Evolutionary conservation across 768 basidiomycete species (phyloP), one percentile per base, ranked within the genome.

Genomic region (Agaricus subrufescens): DNA sequence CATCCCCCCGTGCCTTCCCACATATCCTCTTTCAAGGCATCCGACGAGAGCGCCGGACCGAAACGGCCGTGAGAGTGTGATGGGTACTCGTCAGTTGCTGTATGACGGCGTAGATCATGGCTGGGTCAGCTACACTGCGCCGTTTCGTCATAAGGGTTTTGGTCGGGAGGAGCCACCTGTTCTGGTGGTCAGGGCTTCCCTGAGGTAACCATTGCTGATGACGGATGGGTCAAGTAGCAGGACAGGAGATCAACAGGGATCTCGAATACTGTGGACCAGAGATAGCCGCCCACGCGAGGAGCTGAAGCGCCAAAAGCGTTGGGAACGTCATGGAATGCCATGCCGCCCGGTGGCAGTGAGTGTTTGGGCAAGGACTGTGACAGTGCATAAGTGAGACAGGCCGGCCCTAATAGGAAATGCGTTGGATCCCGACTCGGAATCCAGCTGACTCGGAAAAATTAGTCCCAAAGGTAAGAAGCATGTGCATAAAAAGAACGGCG

Each of bases 371-470:
- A 19, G 19, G 19, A 19, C 19, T 19, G 19, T 19, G 19, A 19
- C 19, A 19, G 19, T 19, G 19, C 19, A 19, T 19, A 19, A 54
- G 43, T n/a, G 45, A 56, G 43, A 48, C 12, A 40, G 10, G 14
- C 47, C 47, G 23, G 14, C 47, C 47, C 12, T 49, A 49, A 10
- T 34, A 44, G 55, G 55, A 44, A 56, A 27, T 48, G 30, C 15
- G 3, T 56, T 45, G 40, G 49, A 49, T 50, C 55, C 55, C 55
- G 55, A 56, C 48, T 56, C 55, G 55, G 55, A 48, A 29, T 8
- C 31, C 53, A 54, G 53, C 53, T 54, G 53, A 54, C 52, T 38
- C 14, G 3, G 46, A 6, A 42, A 54, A 53, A 11, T 53, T 47
- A 46, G 45, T 54, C 47, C 25, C 45, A 48, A 34, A 34, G 47